Base-by-base conservation (phyloP, 106 monocot species). In the Triglochin maritima region DNA sequence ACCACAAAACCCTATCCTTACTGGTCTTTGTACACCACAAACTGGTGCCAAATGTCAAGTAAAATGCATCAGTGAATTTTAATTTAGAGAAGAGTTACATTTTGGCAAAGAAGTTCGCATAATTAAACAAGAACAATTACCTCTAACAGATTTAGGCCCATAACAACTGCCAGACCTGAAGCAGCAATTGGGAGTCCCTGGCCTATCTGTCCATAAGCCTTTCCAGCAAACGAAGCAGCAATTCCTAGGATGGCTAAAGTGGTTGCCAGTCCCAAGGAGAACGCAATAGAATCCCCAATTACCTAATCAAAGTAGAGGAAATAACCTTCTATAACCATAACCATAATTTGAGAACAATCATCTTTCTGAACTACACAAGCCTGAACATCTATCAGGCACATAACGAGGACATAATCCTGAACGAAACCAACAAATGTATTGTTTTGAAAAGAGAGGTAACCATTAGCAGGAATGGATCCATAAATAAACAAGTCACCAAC, bases 151-250 rank as follows among this genome's bases (percentile, higher is more conserved):
- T 96, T 96, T 59, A 96, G 68, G 64, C 90, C 95, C 95, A 96
- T 90, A 57, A 96, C 13, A 63, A 90, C 49, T 44, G 90, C 95
- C 65, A 96, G 82, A 43, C 79, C 83, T 57, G 95, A 96, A 71
- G 95, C 90, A 74, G 76, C 95, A 60, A 96, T 56, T 41, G 95
- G 90, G 67, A 96, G 87, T 17, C 95, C 90, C 82, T 90, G 83
- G 11, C 95, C 95, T 70, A 96, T 79, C 74, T 96, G 95, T 14
- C 95, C 90, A 83, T 96, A 96, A 48, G 95, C 95, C 70, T 96
- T 96, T 75, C 90, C 95, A 69, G 95, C 95, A 88, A 96, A 90
- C n/a, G 95, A 87, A 74, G 95, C 95, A 74, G 79, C 85, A 71
- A 96, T 78, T 12, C 95, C 95, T 45, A 96, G 90, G 46, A 87